These are phyloP conservation scores for Astragalus membranaceus DNA, from an alignment of 306 rosid species.

Conservation along the genomic window DNA sequence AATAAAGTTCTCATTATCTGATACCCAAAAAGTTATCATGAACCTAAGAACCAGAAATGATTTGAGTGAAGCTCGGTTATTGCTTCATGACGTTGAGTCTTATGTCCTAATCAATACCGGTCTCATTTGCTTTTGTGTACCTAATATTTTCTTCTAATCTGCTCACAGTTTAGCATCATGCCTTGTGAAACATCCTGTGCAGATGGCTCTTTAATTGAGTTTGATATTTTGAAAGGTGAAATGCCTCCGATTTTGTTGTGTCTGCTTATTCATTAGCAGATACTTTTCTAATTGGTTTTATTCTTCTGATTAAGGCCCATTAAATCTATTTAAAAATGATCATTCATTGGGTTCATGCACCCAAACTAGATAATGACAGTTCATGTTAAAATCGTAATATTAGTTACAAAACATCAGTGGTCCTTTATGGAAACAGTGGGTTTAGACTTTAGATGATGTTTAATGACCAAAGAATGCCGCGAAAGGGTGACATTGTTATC, in stretches of 20 bases:
- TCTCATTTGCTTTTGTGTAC: not conserved
- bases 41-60: constrained; percentile 4
- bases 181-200: not conserved
- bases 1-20: not conserved
- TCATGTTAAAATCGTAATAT: not conserved
- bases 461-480: not conserved
- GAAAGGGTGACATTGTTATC: not conserved
- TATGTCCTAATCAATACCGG: not conserved
- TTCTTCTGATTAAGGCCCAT: not conserved
- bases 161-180: not conserved
- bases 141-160: not conserved
- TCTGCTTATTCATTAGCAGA: not conserved
- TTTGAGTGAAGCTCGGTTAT: constrained; percentile 8
- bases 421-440: not conserved
- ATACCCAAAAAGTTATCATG: not conserved
- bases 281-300: not conserved
- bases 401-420: not conserved
- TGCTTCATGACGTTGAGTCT: not conserved
- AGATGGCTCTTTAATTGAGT: not conserved
- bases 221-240: not conserved
- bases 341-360: not conserved
- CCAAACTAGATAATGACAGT: not conserved
- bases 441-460: not conserved
- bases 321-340: not conserved
- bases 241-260: not conserved